Base-by-base conservation (phyloP, 192 early-diverging fungal genomes). In the Linnemannia zychae region DNA sequence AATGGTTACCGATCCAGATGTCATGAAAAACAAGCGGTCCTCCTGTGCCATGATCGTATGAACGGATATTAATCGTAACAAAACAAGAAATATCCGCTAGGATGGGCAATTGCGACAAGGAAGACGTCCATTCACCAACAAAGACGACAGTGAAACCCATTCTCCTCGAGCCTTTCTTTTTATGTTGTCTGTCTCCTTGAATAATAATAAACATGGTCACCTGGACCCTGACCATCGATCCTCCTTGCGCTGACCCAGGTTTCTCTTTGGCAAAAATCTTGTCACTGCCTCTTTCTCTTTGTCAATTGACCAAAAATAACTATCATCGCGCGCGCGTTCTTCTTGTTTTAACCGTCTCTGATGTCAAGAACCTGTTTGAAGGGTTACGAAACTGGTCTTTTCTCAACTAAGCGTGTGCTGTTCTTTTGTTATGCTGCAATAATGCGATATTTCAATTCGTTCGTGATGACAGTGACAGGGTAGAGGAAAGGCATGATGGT, bases 401-500 rank as follows among this genome's bases (percentile, higher is more conserved):
- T 31, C 31, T 63, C 28, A n/a, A n/a, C 24, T 31, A 12, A 28
- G 57, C 2, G 57, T 7, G 57, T 63, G 24, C 18, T 60, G 17
- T 60, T 1, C 7, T 60, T 2, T 24, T 22, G 40, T 9, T 60
- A 11, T 60, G n/a, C 28, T 60, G 53, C 24, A 60, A 60, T 60
- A 60, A 60, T 60, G 53, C 50, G 50, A 53, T 53, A 44, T 53
- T 28, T 57, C 53, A n/a, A 57, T 57, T 57, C 53, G 53, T 28
- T 57, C n/a, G 20, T n/a, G 53, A 57, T 57, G 53, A 57, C 53
- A 57, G 53, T 4, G 53, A 57, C n/a, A 24, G 53, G n/a, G 20
- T n/a, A 24, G 22, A n/a, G 20, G n/a, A 7, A 57, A 6, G 53
- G 53, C 28, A 63, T 63, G 57, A 63, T 63, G 12, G 57, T 12